phyloP scores from a whole-genome alignment of 192 early-diverging fungal species.

The Dissophora ornata region DNA sequence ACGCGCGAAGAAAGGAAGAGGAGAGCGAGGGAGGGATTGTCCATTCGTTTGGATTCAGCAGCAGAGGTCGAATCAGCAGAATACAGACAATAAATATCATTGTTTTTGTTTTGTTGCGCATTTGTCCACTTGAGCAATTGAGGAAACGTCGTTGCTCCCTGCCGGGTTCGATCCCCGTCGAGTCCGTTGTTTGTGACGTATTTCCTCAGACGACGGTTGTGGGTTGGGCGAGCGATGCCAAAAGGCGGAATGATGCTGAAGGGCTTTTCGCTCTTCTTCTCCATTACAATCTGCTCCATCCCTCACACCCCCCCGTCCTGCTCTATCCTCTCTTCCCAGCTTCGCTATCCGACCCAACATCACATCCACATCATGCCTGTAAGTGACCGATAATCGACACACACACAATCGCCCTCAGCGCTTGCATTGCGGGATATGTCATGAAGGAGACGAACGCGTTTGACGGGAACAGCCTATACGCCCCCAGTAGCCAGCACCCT shows the following conservation, averaged over 20 bases:
- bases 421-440: background rate
- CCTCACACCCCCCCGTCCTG: too few species aligned
- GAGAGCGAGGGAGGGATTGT: too few species aligned
- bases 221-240: background rate
- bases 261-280: background rate
- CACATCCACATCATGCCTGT: slow-evolving; percentile 29
- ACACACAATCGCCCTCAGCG: background rate
- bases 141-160: background rate
- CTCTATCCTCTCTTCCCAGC: background rate
- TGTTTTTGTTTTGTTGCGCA: too few species aligned
- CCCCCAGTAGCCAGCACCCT: too few species aligned
- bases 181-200: slow-evolving; percentile 44
- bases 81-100: too few species aligned
- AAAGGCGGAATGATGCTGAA: background rate
- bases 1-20: too few species aligned
- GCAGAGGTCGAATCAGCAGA: too few species aligned
- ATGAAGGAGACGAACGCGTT: background rate
- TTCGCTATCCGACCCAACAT: background rate
- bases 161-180: slow-evolving; percentile 7
- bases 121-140: too few species aligned
- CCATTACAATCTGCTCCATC: background rate
- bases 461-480: background rate
- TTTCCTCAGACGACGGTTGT: too few species aligned
- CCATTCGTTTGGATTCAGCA: too few species aligned
- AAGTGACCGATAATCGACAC: too few species aligned